Conservation (phyloP, 2,329 filamentous ascomycete genomes). For the Fusarium cicatricum region DNA sequence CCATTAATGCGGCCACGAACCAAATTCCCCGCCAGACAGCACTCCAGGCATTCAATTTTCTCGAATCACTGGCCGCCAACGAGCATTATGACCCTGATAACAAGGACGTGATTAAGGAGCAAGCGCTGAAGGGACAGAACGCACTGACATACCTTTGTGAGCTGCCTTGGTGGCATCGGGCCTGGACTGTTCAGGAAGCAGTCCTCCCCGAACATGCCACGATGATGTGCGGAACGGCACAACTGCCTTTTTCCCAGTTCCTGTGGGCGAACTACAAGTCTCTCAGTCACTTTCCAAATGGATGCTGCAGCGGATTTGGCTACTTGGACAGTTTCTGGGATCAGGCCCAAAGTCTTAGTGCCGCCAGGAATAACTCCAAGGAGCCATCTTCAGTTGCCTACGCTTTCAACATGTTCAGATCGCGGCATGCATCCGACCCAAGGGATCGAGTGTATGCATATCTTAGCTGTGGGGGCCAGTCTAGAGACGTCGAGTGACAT, state of each 20-base stretch:
- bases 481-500: no score
- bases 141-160: no score
- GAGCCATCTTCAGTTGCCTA: not conserved
- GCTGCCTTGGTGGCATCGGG: not conserved
- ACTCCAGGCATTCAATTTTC: not conserved
- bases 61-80: not conserved
- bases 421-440: not conserved
- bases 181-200: slow-evolving; percentile 1
- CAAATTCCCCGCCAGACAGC: not conserved
- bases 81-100: not conserved
- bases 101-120: no score
- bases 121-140: no score
- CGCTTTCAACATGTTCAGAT: not conserved
- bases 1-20: not conserved
- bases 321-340: not conserved
- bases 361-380: not conserved
- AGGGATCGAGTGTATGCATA: not conserved
- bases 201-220: not conserved
- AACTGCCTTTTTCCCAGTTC: not conserved
- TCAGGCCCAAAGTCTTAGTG: not conserved
- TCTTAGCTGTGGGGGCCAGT: not conserved
- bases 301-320: not conserved
- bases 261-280: not conserved
- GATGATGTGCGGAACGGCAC: not conserved
- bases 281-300: not conserved